A percentile compares a stretch with the other conserved stretches of the same genome.
phyloP scores from a whole-genome alignment of 2,329 filamentous ascomycete species.

The Neophaeococcomyces mojaviensis region DNA sequence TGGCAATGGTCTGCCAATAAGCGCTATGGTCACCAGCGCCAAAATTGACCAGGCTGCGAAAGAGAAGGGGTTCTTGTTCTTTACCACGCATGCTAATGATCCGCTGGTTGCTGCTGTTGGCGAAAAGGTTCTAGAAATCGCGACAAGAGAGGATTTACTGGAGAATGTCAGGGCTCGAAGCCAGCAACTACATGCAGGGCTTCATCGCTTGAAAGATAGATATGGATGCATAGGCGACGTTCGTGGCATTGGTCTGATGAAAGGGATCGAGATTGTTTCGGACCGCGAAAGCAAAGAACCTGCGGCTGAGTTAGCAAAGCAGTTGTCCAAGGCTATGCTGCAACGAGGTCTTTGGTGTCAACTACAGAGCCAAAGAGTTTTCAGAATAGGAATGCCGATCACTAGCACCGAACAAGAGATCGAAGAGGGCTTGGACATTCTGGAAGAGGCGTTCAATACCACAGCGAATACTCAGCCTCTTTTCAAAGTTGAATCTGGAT shows the following conservation, averaged over 20 bases:
- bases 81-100: constrained; percentile 56
- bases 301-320: constrained; percentile 39
- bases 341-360: constrained; percentile 50
- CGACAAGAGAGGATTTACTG: constrained; percentile 50
- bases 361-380: constrained; percentile 48
- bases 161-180: constrained; percentile 38
- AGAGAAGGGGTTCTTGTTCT: constrained; percentile 32
- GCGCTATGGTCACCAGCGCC: constrained; percentile 47
- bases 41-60: constrained; percentile 39
- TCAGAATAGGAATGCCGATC: constrained; percentile 53
- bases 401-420: constrained; percentile 46
- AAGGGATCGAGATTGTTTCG: constrained; percentile 49
- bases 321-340: constrained; percentile 41
- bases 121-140: constrained; percentile 53
- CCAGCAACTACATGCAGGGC: constrained; percentile 38
- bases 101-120: constrained; percentile 52
- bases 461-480: too few species aligned
- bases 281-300: constrained; percentile 40
- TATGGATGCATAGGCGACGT: constrained; percentile 56
- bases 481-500: too few species aligned
- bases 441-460: constrained; percentile 46
- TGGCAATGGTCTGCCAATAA: constrained; percentile 50
- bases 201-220: constrained; percentile 37
- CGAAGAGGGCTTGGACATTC: constrained; percentile 44
- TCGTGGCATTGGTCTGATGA: constrained; percentile 50